phyloP scores from a whole-genome alignment of 495 filamentous ascomycete species.

The Niebla homalea region DNA sequence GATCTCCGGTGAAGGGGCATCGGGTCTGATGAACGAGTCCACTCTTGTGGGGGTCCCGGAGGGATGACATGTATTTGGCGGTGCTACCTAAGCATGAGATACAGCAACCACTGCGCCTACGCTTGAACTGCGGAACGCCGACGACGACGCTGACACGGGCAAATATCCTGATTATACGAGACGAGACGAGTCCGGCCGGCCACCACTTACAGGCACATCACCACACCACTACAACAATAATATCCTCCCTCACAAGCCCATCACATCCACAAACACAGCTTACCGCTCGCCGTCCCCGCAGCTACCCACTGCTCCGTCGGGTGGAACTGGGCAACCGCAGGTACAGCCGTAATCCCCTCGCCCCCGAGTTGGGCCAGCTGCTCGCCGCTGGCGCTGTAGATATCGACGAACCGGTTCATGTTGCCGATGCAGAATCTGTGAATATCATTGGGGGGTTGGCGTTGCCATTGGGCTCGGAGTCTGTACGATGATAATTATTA shows the following conservation, averaged over 20 bases:
- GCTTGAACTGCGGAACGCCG: not conserved
- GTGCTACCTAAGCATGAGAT: too few species aligned
- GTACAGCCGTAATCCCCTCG: slow-evolving; percentile 84
- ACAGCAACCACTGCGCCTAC: too few species aligned
- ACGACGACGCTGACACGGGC: not conserved
- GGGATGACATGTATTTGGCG: too few species aligned
- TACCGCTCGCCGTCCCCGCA: slow-evolving; percentile 84
- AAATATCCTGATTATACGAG: not conserved
- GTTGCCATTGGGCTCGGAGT: slow-evolving; percentile 86
- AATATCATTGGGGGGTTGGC: slow-evolving; percentile 56
- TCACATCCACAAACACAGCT: slow-evolving; percentile 83
- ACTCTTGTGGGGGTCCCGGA: too few species aligned
- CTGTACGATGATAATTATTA: slow-evolving; percentile 32
- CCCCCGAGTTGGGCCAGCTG: slow-evolving; percentile 84
- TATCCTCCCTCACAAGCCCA: not conserved
- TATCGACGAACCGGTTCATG: slow-evolving; percentile 95
- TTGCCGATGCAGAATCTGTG: slow-evolving; percentile 88
- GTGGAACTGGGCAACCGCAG: slow-evolving; percentile 84
- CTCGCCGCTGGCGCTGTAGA: slow-evolving; percentile 66
- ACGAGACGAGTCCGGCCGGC: too few species aligned
- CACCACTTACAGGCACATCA: too few species aligned
- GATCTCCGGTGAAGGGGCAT: not conserved
- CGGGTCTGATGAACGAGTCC: not conserved
- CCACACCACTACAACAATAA: too few species aligned
- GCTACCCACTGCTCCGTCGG: slow-evolving; percentile 82